These are phyloP conservation scores for Diaporthe ampelina DNA, from an alignment of 2,329 filamentous ascomycete species.

Conservation along the genomic window DNA sequence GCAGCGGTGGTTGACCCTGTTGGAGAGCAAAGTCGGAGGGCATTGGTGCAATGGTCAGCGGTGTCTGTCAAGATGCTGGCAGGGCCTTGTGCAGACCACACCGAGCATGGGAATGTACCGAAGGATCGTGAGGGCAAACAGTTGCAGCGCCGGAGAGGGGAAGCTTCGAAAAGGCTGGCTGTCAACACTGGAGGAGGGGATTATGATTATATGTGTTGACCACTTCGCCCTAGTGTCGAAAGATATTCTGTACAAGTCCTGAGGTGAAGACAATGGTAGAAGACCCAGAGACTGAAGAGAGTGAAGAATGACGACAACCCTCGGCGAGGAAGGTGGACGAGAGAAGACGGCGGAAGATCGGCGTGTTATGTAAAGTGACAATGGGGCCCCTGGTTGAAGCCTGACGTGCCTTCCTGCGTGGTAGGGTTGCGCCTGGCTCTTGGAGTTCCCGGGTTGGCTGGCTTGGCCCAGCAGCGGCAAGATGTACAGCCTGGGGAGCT, in stretches of 20 bases:
- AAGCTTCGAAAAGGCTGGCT: not conserved
- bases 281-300: not conserved
- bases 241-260: not conserved
- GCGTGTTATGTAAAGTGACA: constrained; percentile 33
- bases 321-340: not conserved
- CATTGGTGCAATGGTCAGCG: constrained; percentile 30
- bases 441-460: constrained; percentile 30
- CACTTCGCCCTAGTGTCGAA: not conserved
- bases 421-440: constrained; percentile 28
- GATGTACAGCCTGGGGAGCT: constrained; percentile 16
- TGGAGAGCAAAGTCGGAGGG: constrained; percentile 37
- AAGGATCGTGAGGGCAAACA: not conserved
- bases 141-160: not conserved
- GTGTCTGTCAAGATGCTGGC: constrained; percentile 24
- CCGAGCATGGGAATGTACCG: constrained; percentile 8
- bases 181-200: constrained; percentile 12
- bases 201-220: constrained; percentile 24
- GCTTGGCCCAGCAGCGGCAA: constrained; percentile 9
- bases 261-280: not conserved
- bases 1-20: constrained; percentile 33
- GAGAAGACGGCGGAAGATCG: constrained; percentile 24
- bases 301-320: constrained; percentile 13
- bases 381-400: constrained; percentile 27
- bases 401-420: constrained; percentile 19
- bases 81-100: constrained; percentile 22